Base-by-base conservation (phyloP, 1,139 yeast genomes). In the Meyerozyma carpophila region DNA sequence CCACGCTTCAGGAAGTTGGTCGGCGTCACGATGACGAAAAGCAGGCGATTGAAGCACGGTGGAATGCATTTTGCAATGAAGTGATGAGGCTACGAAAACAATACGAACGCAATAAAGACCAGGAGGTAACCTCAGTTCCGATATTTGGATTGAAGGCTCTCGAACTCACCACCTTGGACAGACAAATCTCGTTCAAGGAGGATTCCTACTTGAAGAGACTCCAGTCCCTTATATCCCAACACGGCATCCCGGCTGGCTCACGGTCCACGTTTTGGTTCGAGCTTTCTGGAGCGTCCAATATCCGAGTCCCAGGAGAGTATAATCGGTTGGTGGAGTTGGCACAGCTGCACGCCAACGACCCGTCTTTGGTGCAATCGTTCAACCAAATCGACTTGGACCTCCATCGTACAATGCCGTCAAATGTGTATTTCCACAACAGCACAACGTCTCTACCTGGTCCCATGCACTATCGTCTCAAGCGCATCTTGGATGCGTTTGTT, bases 351-450 rank as follows among this genome's bases (percentile, higher is more conserved):
- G 45, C 31, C 48, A 51, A 47, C 10, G 52, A 52, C 25, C 49
- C 42, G 3, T 47, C 52, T 6, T 61, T 70, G n/a, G 48, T 50
- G 4, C 66, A 62, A 13, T 69, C 76, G 11, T 63, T 77, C n/a
- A 61, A 65, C 14, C 84, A 80, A 50, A 77, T 80, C 28, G 73
- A 78, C 38, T 61, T 79, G 41, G 85, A 80, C 49, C 56, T 79
- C 29, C 74, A 74, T 47, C 63, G 85, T 26, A 80, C 85, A 0
- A 69, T 80, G 65, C 82, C 83, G 1, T 65, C 72, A 41, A 80
- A 80, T 50, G 73, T 74, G 10, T 77, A 74, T 54, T 80, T 80
- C 60, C 63, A 63, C 47, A 61, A 66, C 46, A 45, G 61, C 36
- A 46, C 58, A 8, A 64, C 65, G 32, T 65, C 71, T 6, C 74